A percentile compares a stretch with the other conserved stretches of the same genome.
Evolutionary conservation across 108 stramenopile species (phyloP).

Genomic region (Hondaea fermentalgiana): DNA sequence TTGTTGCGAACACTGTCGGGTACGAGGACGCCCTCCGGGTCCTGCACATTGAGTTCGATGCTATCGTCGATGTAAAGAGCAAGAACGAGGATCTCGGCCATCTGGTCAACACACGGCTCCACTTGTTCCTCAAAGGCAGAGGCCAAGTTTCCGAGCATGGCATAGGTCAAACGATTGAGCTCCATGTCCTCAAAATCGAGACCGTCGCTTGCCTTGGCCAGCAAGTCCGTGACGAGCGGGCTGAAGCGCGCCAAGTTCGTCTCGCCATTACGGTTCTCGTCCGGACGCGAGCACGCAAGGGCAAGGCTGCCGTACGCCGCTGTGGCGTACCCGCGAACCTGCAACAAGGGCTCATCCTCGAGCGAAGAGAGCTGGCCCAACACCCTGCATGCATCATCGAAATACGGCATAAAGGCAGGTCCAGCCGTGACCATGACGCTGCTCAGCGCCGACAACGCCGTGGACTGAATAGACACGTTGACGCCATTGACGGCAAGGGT

Average conservation of each 20-base stretch:
- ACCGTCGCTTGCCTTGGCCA: background rate
- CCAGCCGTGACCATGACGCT: background rate
- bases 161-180: background rate
- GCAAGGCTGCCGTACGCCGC: background rate
- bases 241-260: background rate
- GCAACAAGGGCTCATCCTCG: background rate
- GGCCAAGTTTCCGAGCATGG: background rate
- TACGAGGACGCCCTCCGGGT: conserved; percentile 4
- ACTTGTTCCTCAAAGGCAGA: background rate
- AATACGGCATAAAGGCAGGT: background rate
- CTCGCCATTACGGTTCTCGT: background rate
- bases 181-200: conserved; percentile 5
- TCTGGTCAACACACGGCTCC: background rate
- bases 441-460: background rate
- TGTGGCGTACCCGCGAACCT: background rate
- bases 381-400: background rate
- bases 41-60: background rate
- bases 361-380: background rate
- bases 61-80: background rate
- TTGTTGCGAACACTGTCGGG: background rate
- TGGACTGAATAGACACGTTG: background rate
- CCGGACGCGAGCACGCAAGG: background rate
- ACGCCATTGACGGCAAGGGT: background rate
- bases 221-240: background rate
- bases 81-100: background rate